Conservation (phyloP, 768 basidiomycete species). For the Panus rudis region DNA sequence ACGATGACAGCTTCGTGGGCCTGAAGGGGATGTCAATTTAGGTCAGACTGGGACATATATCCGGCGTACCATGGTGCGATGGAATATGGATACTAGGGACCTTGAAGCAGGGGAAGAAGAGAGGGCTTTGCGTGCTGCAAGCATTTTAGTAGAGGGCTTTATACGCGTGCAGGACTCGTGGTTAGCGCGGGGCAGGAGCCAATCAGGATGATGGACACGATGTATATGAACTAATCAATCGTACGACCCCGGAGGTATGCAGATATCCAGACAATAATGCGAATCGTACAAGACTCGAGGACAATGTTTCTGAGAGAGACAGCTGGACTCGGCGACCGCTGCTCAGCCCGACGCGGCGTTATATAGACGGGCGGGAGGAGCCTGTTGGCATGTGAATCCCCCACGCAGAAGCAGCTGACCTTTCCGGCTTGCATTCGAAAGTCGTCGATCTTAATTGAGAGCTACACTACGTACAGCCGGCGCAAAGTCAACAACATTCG, state of each 20-base stretch:
- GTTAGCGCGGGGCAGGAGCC: no score
- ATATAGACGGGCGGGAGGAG: no score
- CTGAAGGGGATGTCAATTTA: slow-evolving; percentile 2
- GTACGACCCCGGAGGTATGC: no score
- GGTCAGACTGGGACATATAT: neutral
- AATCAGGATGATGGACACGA: no score
- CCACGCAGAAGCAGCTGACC: no score
- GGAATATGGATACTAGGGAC: slow-evolving; percentile 5
- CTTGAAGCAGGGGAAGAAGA: slow-evolving; percentile 2
- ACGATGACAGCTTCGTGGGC: slow-evolving; percentile 88
- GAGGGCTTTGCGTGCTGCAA: neutral
- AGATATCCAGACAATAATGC: no score
- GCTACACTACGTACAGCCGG: neutral
- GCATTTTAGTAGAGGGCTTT: neutral
- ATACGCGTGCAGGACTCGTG: slow-evolving; percentile 1
- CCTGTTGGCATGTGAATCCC: no score
- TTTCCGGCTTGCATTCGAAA: neutral
- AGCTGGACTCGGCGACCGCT: no score
- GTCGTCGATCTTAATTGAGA: neutral
- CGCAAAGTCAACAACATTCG: slow-evolving; percentile 51
- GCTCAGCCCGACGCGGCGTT: no score
- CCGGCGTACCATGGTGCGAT: slow-evolving; percentile 10
- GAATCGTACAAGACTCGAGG: no score
- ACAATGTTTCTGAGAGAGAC: no score
- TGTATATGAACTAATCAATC: no score